Base-by-base conservation (phyloP, 1,139 yeast genomes). In the Nakaseomyces bracarensis region DNA sequence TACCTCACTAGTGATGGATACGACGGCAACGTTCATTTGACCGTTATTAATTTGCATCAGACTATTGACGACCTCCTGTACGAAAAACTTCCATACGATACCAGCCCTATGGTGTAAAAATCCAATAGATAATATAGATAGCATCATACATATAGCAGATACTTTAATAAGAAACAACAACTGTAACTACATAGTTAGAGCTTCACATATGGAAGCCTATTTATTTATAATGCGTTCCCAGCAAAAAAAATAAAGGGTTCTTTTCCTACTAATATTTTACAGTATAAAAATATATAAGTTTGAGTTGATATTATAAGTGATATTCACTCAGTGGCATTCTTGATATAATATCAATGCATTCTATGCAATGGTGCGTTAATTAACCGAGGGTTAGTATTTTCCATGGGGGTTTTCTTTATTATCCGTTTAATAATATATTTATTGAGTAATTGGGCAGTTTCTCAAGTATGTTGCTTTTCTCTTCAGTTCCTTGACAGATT, bases 401-500 rank as follows among this genome's bases (percentile, higher is more conserved):
- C n/a, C 30, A 27, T 27, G 14, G 14, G 18, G 13, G 13, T 14
- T 14, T 27, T 27, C 10, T 16, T 13, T 14, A 13, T 27, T 27
- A 14, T 27, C 31, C 14, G 18, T 11, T 7, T 5, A 8, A 14
- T 8, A 28, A 28, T 25, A 22, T 38, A 46, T 34, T 55, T 65
- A 73, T 61, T 78, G 83, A 42, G 80, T 74, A 49, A 82, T 81
- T 43, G 91, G 91, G 64, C 91, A 82, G 57, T 70, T 77, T 63
- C 82, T 77, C 63, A 87, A 72, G 58, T 82, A 82, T 52, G 79
- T 81, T 28, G 94, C 95, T 68, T 91, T 91, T 60, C 80, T 80
- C 65, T 79, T 83, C 63, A 91, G 72, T 43, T 86, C 79, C 61
- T 91, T 75, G 45, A 91, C 83, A 46, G 93, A 78, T 65, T 91